phyloP scores from a whole-genome alignment of 768 basidiomycete species.

The Lactarius sp. region DNA sequence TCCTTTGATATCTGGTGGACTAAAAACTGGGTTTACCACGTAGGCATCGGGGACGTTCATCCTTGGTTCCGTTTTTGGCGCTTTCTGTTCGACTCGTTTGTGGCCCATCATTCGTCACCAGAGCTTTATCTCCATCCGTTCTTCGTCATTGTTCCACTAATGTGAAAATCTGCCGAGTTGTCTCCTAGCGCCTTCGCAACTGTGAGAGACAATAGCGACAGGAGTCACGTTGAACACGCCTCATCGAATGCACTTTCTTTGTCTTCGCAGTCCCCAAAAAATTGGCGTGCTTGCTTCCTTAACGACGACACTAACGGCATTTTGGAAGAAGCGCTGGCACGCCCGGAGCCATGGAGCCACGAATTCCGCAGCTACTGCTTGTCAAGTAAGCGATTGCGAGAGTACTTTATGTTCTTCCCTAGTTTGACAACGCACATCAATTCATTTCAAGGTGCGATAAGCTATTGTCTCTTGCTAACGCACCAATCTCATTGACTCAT shows the following conservation, averaged over 20 bases:
- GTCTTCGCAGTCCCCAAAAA: not conserved
- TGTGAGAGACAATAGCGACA: not conserved
- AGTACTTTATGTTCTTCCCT: not conserved
- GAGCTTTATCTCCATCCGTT: not conserved
- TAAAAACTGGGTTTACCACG: not conserved
- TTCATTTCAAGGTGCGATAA: not conserved
- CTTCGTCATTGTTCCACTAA: not conserved
- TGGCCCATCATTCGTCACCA: not conserved
- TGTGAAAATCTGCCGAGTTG: not conserved
- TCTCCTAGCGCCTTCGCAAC: not conserved
- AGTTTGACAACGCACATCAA: not conserved
- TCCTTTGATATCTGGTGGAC: not conserved
- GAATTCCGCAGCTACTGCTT: not conserved
- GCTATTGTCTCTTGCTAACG: not conserved
- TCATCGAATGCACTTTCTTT: not conserved
- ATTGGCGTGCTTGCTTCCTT: not conserved
- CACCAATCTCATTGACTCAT: not conserved
- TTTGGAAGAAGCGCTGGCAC: not conserved
- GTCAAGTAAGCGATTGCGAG: not conserved
- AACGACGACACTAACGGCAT: not conserved
- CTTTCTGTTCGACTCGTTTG: not conserved
- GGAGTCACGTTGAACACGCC: not conserved
- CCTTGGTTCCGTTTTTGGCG: not conserved
- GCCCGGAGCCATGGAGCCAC: not conserved
- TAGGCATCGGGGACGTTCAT: not conserved